These are phyloP conservation scores for Coix lacrymajobi DNA, from an alignment of 176 grass and related monocot genomes.

Conservation along the genomic window DNA sequence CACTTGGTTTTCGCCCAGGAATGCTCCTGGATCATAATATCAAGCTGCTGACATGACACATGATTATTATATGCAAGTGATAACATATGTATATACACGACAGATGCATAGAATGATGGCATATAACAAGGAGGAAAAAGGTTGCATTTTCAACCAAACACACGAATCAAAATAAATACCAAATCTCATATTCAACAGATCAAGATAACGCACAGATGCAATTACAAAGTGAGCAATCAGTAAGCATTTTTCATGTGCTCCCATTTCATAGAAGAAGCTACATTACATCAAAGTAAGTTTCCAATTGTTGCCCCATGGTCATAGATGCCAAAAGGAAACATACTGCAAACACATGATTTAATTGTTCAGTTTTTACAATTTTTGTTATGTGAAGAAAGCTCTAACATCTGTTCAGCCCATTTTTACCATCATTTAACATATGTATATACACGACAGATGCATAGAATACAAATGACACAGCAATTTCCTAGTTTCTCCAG, in stretches of 20 bases:
- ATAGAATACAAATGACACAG: neutral
- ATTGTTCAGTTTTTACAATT: neutral
- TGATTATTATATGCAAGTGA: constrained; percentile 26
- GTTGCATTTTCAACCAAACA: constrained; percentile 9
- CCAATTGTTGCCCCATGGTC: neutral
- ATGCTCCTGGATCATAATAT: neutral
- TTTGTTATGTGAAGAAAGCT: neutral
- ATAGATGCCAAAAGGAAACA: constrained; percentile 5
- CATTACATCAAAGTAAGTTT: neutral
- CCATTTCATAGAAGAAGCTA: neutral
- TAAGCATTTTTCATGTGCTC: neutral
- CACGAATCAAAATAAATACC: neutral
- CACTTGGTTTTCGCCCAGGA: neutral
- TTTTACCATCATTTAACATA: neutral
- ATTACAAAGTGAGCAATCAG: neutral
- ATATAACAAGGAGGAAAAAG: neutral
- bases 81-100: no score
- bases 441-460: neutral
- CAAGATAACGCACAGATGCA: neutral
- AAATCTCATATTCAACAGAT: constrained; percentile 13
- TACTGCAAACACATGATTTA: neutral
- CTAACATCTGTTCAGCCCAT: neutral
- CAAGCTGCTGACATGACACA: neutral
- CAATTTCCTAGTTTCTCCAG: constrained; percentile 1
- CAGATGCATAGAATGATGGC: no score